Percentiles rank a stretch among this genome's conserved stretches.
These are phyloP conservation scores for Lippia alba DNA, from an alignment of 305 asterid species.

Conservation along the genomic window DNA sequence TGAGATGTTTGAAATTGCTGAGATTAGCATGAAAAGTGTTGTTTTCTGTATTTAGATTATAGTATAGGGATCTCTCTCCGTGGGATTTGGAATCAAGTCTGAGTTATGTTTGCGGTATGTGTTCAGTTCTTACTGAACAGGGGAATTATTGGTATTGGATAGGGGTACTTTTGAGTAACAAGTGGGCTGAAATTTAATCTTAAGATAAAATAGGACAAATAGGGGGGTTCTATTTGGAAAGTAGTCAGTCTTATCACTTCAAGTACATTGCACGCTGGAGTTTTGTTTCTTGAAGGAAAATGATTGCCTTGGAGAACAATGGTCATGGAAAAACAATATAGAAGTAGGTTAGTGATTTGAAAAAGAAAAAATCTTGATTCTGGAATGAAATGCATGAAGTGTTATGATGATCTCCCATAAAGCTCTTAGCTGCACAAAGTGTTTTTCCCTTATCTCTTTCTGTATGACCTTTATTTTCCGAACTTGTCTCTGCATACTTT, in stretches of 20 bases:
- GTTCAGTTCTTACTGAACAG: not conserved
- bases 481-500: not conserved
- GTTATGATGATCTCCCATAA: not conserved
- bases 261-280: constrained; percentile 1
- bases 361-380: not conserved
- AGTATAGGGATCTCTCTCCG: not conserved
- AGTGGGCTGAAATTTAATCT: constrained; percentile 12
- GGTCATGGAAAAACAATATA: not conserved
- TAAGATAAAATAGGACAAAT: not conserved
- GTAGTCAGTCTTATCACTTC: constrained; percentile 18
- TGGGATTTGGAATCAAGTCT: constrained; percentile 16
- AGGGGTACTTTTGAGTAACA: constrained; percentile 1
- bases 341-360: not conserved
- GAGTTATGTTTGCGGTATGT: not conserved
- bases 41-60: not conserved
- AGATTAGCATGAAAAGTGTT: not conserved
- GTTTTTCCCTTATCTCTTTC: constrained; percentile 5
- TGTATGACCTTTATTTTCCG: not conserved
- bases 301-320: not conserved
- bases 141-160: constrained; percentile 10
- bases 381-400: not conserved
- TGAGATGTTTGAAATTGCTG: constrained; percentile 6
- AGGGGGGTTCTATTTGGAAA: not conserved
- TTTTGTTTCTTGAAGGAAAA: not conserved
- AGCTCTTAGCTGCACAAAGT: not conserved